A percentile compares a stretch with the other conserved stretches of the same genome.
These are phyloP conservation scores for Cryptosporidium meleagridis DNA, from an alignment of 169 alveolate genomes.

Conservation along the genomic window DNA sequence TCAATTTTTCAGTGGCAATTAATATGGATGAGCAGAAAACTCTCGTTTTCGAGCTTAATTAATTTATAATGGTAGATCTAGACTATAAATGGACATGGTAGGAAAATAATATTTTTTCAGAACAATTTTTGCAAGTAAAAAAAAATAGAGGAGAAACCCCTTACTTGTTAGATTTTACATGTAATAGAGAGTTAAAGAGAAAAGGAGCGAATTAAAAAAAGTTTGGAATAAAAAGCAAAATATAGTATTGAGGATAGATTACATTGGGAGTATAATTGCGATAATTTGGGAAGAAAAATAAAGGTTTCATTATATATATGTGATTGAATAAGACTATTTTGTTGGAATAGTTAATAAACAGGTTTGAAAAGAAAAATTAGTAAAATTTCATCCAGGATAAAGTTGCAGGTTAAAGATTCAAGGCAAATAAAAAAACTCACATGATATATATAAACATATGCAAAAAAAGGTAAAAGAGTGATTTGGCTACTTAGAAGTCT, in stretches of 20 bases:
- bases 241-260: not conserved
- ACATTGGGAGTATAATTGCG: not conserved
- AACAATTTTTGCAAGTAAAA: not conserved
- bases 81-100: slow-evolving; percentile 55
- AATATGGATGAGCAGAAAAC: slow-evolving; percentile 45
- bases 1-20: slow-evolving; percentile 54
- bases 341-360: not conserved
- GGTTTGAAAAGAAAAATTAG: not conserved
- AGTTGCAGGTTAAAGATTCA: not conserved
- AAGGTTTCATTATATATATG: too few species aligned
- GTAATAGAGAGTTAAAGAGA: not conserved
- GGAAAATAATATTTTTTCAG: not conserved
- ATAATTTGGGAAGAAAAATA: not conserved
- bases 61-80: slow-evolving; percentile 72
- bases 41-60: slow-evolving; percentile 64
- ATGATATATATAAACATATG: not conserved
- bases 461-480: not conserved
- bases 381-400: not conserved
- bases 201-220: not conserved
- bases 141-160: not conserved
- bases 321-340: not conserved
- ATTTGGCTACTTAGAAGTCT: not conserved
- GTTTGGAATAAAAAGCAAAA: not conserved
- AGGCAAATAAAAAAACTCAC: not conserved
- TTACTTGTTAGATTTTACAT: slow-evolving; percentile 10